Evolutionary conservation across 257 asterid species (phyloP).

Genomic region (Paraleonurus japonicus): DNA sequence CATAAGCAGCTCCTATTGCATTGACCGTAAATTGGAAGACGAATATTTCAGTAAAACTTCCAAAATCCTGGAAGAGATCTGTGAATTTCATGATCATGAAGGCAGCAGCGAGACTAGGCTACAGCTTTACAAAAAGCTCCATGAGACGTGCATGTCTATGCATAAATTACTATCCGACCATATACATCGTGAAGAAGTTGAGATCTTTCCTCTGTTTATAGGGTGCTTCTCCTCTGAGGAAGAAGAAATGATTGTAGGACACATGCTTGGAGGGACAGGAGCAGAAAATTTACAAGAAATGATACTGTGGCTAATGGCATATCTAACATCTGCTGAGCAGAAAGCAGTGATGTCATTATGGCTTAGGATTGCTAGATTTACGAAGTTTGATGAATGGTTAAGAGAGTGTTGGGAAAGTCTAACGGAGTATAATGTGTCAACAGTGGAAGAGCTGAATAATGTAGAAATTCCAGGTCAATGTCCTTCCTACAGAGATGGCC

Average conservation of each 20-base stretch:
- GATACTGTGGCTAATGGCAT: slow-evolving; percentile 79
- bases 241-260: slow-evolving; percentile 70
- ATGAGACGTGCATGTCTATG: slow-evolving; percentile 60
- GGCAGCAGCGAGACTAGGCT: slow-evolving; percentile 34
- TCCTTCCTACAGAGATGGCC: slow-evolving; percentile 63
- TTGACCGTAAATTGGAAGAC: slow-evolving; percentile 70
- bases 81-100: slow-evolving; percentile 31
- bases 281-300: slow-evolving; percentile 66
- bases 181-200: slow-evolving; percentile 68
- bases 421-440: slow-evolving; percentile 38
- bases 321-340: slow-evolving; percentile 62
- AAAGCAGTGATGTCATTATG: slow-evolving; percentile 53
- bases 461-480: slow-evolving; percentile 59
- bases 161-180: slow-evolving; percentile 68
- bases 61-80: slow-evolving; percentile 46
- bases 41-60: slow-evolving; percentile 53
- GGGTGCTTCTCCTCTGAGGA: slow-evolving; percentile 61
- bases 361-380: slow-evolving; percentile 58
- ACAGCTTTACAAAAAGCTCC: slow-evolving; percentile 50
- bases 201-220: slow-evolving; percentile 64
- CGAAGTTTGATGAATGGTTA: slow-evolving; percentile 76
- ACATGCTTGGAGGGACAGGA: slow-evolving; percentile 63
- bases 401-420: slow-evolving; percentile 84
- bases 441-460: slow-evolving; percentile 37
- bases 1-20: slow-evolving; percentile 62